These are phyloP conservation scores for Talaromyces pinophilus DNA, from an alignment of 2,329 filamentous ascomycete genomes.

Conservation along the genomic window DNA sequence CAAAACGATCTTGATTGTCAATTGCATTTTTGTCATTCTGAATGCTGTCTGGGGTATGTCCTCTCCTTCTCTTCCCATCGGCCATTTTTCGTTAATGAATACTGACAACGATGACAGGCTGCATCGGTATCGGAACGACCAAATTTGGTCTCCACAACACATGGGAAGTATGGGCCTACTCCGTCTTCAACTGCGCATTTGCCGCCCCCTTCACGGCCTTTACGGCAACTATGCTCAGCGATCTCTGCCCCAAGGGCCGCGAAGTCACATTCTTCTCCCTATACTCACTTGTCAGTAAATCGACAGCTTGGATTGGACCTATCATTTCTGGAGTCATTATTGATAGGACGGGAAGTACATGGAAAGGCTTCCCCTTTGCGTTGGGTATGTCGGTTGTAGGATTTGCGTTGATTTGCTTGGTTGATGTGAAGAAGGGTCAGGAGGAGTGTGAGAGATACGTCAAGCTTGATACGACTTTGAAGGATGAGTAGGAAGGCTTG, in stretches of 20 bases:
- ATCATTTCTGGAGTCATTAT: constrained; percentile 11
- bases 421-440: constrained; percentile 13
- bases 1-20: constrained; percentile 9
- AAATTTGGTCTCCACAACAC: constrained; percentile 12
- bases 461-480: constrained; percentile 8
- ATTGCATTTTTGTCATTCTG: constrained; percentile 12
- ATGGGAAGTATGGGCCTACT: constrained; percentile 14
- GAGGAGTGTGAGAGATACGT: constrained; percentile 10
- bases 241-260: neutral
- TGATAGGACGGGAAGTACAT: neutral
- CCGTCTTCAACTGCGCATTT: constrained; percentile 12
- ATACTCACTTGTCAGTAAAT: constrained; percentile 8
- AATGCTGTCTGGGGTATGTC: constrained; percentile 8
- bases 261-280: neutral
- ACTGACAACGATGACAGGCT: neutral
- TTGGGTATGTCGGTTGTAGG: constrained; percentile 10
- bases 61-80: neutral
- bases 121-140: constrained; percentile 8
- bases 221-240: neutral
- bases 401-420: constrained; percentile 9
- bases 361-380: constrained; percentile 10
- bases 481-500: neutral
- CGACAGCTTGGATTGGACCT: constrained; percentile 9
- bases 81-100: neutral
- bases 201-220: constrained; percentile 1